A percentile compares a stretch with the other conserved stretches of the same genome.
These are phyloP conservation scores for Exserohilum turcica DNA, from an alignment of 2,329 filamentous ascomycete species.

Conservation along the genomic window DNA sequence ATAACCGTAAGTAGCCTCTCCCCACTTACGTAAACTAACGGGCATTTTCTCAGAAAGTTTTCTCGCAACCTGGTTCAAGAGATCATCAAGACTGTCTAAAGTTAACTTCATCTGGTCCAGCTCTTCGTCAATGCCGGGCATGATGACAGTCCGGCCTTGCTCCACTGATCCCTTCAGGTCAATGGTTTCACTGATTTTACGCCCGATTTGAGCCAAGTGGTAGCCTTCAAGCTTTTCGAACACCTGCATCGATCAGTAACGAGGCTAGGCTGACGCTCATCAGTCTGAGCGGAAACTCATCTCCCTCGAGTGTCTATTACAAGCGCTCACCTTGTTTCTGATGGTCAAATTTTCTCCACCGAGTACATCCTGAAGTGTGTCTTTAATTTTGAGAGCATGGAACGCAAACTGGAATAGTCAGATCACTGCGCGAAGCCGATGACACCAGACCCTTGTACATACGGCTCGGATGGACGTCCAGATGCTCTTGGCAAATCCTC, in stretches of 20 bases:
- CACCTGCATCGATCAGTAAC: slow-evolving; percentile 52
- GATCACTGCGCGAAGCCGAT: not conserved
- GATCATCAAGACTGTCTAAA: slow-evolving; percentile 76
- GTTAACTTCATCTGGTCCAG: slow-evolving; percentile 78
- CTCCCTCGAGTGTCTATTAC: too few relatives aligned
- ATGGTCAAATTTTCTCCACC: slow-evolving; percentile 61
- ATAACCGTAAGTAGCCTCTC: too few relatives aligned
- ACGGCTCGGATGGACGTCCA: slow-evolving; percentile 73
- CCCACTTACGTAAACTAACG: slow-evolving; percentile 52
- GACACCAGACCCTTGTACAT: slow-evolving; percentile 13
- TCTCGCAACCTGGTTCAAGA: slow-evolving; percentile 71
- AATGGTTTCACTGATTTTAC: slow-evolving; percentile 70
- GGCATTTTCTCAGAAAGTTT: slow-evolving; percentile 69
- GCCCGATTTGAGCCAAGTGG: slow-evolving; percentile 68
- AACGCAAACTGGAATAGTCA: slow-evolving; percentile 65
- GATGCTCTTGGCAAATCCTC: slow-evolving; percentile 66
- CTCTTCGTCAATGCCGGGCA: slow-evolving; percentile 70
- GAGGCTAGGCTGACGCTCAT: not conserved
- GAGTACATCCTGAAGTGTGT: slow-evolving; percentile 63
- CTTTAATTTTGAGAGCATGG: slow-evolving; percentile 70
- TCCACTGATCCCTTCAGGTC: slow-evolving; percentile 79
- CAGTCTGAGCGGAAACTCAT: not conserved
- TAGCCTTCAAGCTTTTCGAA: slow-evolving; percentile 63
- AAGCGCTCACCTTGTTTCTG: slow-evolving; percentile 56
- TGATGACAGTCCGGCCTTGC: slow-evolving; percentile 74